phyloP scores from a whole-genome alignment of 2,329 filamentous ascomycete species.

The Diaporthe sp. region DNA sequence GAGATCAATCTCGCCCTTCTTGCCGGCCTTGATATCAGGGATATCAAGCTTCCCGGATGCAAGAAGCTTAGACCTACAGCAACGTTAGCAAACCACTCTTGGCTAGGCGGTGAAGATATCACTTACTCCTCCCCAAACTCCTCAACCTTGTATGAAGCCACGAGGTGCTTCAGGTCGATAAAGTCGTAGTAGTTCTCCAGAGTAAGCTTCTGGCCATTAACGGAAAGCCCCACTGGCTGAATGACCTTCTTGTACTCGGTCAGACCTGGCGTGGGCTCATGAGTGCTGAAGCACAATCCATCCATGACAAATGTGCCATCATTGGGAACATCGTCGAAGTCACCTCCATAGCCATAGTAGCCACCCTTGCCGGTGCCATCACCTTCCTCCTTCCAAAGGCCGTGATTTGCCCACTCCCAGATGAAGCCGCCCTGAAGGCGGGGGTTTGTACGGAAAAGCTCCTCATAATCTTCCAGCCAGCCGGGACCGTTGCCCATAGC shows the following conservation, averaged over 20 bases:
- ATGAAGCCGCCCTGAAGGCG: slow-evolving; percentile 76
- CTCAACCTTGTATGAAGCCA: slow-evolving; percentile 58
- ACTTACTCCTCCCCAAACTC: slow-evolving; percentile 56
- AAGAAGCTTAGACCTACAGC: slow-evolving; percentile 43
- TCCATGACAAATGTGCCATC: slow-evolving; percentile 74
- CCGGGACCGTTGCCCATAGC: slow-evolving; percentile 84
- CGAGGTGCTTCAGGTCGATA: slow-evolving; percentile 56
- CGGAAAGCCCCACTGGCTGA: slow-evolving; percentile 62
- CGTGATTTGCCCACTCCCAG: slow-evolving; percentile 77
- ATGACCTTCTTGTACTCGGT: slow-evolving; percentile 69
- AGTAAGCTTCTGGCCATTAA: slow-evolving; percentile 52
- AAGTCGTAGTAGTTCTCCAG: slow-evolving; percentile 66
- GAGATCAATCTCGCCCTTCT: slow-evolving; percentile 50
- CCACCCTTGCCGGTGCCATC: slow-evolving; percentile 50
- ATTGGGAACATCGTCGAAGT: slow-evolving; percentile 72
- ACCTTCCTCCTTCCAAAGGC: slow-evolving; percentile 61
- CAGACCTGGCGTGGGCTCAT: slow-evolving; percentile 68
- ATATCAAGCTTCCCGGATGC: slow-evolving; percentile 54
- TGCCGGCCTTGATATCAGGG: slow-evolving; percentile 55
- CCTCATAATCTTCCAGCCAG: slow-evolving; percentile 75
- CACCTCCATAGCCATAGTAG: slow-evolving; percentile 72
- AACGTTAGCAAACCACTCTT: slow-evolving; percentile 37
- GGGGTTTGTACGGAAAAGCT: slow-evolving; percentile 71
- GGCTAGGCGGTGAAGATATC: neutral
- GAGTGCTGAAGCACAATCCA: slow-evolving; percentile 65